Conservation (phyloP, 768 basidiomycete genomes). For the Termitomyces sp. region DNA sequence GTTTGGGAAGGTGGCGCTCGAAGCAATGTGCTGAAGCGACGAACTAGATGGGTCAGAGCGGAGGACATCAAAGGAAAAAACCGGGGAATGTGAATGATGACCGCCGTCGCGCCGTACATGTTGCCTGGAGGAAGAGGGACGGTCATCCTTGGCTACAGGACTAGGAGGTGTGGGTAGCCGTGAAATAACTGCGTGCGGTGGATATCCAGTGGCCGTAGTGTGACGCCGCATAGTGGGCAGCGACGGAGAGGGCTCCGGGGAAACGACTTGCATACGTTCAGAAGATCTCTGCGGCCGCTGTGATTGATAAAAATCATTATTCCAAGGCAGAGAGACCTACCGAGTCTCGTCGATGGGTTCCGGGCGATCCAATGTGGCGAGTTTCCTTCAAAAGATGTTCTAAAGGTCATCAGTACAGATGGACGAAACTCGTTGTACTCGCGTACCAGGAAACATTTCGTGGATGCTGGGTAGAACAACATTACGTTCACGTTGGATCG, state of each 20-base stretch:
- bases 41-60: slow-evolving; percentile 37
- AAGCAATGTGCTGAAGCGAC: slow-evolving; percentile 41
- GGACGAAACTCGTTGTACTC: not conserved
- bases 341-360: not conserved
- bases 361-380: slow-evolving; percentile 9
- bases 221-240: slow-evolving; percentile 3
- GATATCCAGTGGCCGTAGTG: slow-evolving; percentile 8
- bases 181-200: not conserved
- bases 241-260: not conserved
- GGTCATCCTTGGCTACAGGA: not conserved
- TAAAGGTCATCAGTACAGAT: not conserved
- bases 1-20: slow-evolving; percentile 36
- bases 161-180: not conserved
- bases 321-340: not conserved
- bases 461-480: slow-evolving; percentile 46
- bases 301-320: not conserved
- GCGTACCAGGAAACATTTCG: slow-evolving; percentile 53
- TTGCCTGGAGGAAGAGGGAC: not conserved
- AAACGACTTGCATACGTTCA: not conserved
- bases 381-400: slow-evolving; percentile 11
- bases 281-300: not conserved
- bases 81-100: slow-evolving; percentile 7
- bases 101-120: not conserved
- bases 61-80: slow-evolving; percentile 42
- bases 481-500: slow-evolving; percentile 3